These are phyloP conservation scores for sorghum (Sorghum bicolor) DNA, from an alignment of 176 grass and related monocot species.

Conservation along the genomic window DNA sequence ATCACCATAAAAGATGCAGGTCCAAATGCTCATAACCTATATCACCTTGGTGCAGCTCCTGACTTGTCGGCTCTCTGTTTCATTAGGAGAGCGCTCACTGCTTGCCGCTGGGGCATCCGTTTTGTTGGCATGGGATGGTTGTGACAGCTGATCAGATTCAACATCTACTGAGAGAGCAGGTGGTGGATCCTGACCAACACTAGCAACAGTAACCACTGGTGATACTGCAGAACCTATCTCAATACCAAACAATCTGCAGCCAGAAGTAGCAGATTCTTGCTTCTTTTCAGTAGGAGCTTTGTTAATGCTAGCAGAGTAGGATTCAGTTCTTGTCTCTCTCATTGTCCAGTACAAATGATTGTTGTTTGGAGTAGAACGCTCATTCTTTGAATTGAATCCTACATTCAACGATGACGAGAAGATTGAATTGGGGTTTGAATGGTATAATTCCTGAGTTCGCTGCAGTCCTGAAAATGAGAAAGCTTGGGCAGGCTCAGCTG, in stretches of 20 bases:
- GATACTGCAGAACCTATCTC: slow-evolving; percentile 43
- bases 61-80: slow-evolving; percentile 45
- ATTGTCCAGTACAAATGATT: slow-evolving; percentile 49
- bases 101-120: slow-evolving; percentile 48
- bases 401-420: slow-evolving; percentile 41
- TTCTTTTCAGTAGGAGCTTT: slow-evolving; percentile 50
- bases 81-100: slow-evolving; percentile 47
- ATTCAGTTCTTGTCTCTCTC: slow-evolving; percentile 31
- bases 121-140: slow-evolving; percentile 49
- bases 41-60: slow-evolving; percentile 85
- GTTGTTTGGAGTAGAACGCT: slow-evolving; percentile 24
- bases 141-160: slow-evolving; percentile 48
- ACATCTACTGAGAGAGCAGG: slow-evolving; percentile 32
- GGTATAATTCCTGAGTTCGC: slow-evolving; percentile 46
- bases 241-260: slow-evolving; percentile 82
- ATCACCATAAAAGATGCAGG: neutral
- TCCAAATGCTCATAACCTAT: neutral
- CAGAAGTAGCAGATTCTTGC: slow-evolving; percentile 43
- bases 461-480: slow-evolving; percentile 64
- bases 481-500: slow-evolving; percentile 40
- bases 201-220: slow-evolving; percentile 13
- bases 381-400: slow-evolving; percentile 46
- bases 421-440: slow-evolving; percentile 24
- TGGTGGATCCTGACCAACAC: slow-evolving; percentile 42
- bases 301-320: slow-evolving; percentile 41